phyloP scores from a whole-genome alignment of 192 early-diverging fungal genomes.

The Entophlyctis luteolus region DNA sequence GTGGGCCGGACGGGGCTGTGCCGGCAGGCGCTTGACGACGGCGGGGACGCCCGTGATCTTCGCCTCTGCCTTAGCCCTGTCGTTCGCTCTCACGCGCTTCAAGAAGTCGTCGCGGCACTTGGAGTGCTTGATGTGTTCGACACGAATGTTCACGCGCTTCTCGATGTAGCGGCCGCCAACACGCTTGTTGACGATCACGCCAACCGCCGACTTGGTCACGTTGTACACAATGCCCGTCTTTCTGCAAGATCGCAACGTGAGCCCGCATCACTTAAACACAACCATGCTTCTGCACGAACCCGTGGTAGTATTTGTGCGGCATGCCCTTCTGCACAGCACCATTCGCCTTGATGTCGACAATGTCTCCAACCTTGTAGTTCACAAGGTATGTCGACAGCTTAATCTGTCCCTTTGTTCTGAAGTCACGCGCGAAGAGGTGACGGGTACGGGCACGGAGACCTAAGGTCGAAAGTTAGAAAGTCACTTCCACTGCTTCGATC shows the following conservation, averaged over 20 bases:
- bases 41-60: constrained; percentile 71
- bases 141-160: constrained; percentile 96
- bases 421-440: constrained; percentile 95
- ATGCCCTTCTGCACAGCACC: constrained; percentile 99
- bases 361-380: constrained; percentile 98
- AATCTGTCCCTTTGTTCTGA: constrained; percentile 91
- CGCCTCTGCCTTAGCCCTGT: constrained; percentile 76
- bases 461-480: no score
- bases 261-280: no score
- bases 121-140: constrained; percentile 99
- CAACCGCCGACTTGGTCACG: constrained; percentile 98
- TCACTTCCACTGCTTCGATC: no score
- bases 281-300: constrained; percentile 57
- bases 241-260: no score
- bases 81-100: constrained; percentile 94
- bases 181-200: constrained; percentile 97
- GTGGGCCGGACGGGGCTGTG: constrained; percentile 80
- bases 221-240: constrained; percentile 99
- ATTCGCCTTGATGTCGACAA: constrained; percentile 99
- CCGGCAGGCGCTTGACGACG: constrained; percentile 88
- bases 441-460: constrained; percentile 93
- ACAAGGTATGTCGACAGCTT: constrained; percentile 95
- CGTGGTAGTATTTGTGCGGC: constrained; percentile 99
- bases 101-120: constrained; percentile 98
- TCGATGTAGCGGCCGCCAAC: constrained; percentile 97